Evolutionary conservation across 2,329 filamentous ascomycete genomes (phyloP), one percentile per base, ranked within the genome.

Genomic region (Cercospora janseana): DNA sequence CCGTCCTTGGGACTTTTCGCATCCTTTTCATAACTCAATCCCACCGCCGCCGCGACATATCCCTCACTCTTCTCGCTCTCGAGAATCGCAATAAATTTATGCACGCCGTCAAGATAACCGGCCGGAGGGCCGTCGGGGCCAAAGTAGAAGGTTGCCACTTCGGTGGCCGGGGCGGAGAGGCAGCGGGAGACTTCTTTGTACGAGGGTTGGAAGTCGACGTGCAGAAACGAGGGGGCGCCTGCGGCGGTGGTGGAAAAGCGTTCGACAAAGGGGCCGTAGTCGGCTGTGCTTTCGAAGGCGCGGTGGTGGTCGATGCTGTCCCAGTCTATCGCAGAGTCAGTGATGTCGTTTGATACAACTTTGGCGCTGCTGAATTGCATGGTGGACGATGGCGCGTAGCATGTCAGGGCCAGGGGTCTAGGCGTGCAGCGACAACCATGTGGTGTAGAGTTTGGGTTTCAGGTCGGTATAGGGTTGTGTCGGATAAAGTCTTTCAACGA

Each of bases 131-230:
- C 16, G 10, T 69, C 58, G 21, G 62, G 61, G 0, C 70, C 61
- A 53, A 79, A 75, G 55, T 73, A 71, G 23, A 76, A 66, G 0
- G 66, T 67, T 7, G 71, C 64, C 24, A 79, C 63, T 59, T 81
- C 79, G 1, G 77, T 79, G 2, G 78, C 66, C 2, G 77, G 75
- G 1, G 70, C 70, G 0, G 65, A 62, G 10, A 68, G 55, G 12
- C 65, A 58, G 20, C 52, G 47, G 6, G 29, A 13, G 6, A 62
- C 29, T 1, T 51, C 54, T 2, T n/a, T n/a, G n/a, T 41, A 54
- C 2, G 56, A 31, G 2, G 62, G 56, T 28, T 60, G 24, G 34
- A 74, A 58, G 10, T 65, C 58, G 47, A 64, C 60, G 59, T 75
- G 73, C 43, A 62, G 56, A 13, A 74, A 55, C 1, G 31, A 29